Percentiles rank a stretch among this genome's conserved stretches.
Evolutionary conservation across 768 basidiomycete genomes (phyloP).

Genomic region (Termitomyces sp.): DNA sequence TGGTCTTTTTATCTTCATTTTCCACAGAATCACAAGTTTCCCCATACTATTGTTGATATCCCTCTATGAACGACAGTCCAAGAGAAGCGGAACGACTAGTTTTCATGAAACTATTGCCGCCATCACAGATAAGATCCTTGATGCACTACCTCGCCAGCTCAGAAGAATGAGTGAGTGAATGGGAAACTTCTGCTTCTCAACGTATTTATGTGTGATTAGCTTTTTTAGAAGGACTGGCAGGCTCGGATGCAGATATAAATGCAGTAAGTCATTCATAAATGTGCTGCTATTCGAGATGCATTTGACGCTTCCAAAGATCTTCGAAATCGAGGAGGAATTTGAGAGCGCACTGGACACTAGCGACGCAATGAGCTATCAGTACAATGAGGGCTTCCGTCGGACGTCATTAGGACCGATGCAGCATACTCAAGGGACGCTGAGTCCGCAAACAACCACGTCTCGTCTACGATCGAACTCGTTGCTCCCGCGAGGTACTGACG

Average conservation of each 20-base stretch:
- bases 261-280: slow-evolving; percentile 41
- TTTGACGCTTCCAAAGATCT: slow-evolving; percentile 43
- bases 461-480: slow-evolving; percentile 42
- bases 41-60: slow-evolving; percentile 79
- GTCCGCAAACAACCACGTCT: slow-evolving; percentile 16
- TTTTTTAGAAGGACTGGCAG: slow-evolving; percentile 75
- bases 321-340: slow-evolving; percentile 70
- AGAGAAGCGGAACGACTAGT: slow-evolving; percentile 54
- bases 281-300: background rate
- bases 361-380: slow-evolving; percentile 26
- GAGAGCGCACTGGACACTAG: slow-evolving; percentile 53
- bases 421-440: background rate
- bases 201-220: slow-evolving; percentile 33
- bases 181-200: background rate
- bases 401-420: slow-evolving; percentile 5
- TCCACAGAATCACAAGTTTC: slow-evolving; percentile 67
- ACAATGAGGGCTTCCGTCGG: slow-evolving; percentile 14
- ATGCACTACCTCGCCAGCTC: slow-evolving; percentile 70
- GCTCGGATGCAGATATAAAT: slow-evolving; percentile 69
- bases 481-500: slow-evolving; percentile 30
- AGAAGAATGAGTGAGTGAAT: slow-evolving; percentile 63
- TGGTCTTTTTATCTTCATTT: background rate
- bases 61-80: slow-evolving; percentile 82
- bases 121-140: slow-evolving; percentile 63
- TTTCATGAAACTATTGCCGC: slow-evolving; percentile 72